These are phyloP conservation scores for Trichoderma cornu-damae DNA, from an alignment of 2,329 filamentous ascomycete genomes.

Conservation along the genomic window DNA sequence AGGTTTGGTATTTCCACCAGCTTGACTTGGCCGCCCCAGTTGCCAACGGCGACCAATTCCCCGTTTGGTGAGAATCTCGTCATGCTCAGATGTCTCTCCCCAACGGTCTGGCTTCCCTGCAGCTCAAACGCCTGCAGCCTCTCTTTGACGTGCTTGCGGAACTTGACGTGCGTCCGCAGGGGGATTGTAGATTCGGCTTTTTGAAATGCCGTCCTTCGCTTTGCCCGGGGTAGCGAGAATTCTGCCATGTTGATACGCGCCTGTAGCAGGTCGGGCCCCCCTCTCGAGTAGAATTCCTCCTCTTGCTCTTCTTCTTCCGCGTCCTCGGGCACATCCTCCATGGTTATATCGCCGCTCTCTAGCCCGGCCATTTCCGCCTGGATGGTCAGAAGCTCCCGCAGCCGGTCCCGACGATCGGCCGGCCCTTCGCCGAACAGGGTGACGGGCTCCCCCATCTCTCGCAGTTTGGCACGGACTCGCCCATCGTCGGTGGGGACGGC, in stretches of 20 bases:
- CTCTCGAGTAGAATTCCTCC: conserved; percentile 93
- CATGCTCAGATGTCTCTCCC: conserved; percentile 86
- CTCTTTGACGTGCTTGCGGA: conserved; percentile 84
- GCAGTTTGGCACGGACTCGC: conserved; percentile 71
- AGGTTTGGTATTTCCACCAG: conserved; percentile 79
- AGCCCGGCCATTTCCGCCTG: conserved; percentile 59
- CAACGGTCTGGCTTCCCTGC: conserved; percentile 87
- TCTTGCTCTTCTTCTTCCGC: conserved; percentile 68
- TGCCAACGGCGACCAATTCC: conserved; percentile 78
- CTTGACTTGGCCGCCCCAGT: conserved; percentile 87
- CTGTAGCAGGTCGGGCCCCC: conserved; percentile 65
- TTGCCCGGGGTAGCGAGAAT: conserved; percentile 79
- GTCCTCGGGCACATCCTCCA: conserved; percentile 55
- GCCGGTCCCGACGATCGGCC: conserved; percentile 75
- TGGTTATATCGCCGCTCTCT: conserved; percentile 54
- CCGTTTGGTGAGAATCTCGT: conserved; percentile 85
- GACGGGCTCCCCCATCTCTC: conserved; percentile 86
- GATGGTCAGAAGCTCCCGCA: conserved; percentile 74
- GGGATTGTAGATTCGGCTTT: conserved; percentile 77
- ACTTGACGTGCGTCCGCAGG: conserved; percentile 84
- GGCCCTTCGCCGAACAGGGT: conserved; percentile 91
- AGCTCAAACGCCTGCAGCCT: conserved; percentile 77
- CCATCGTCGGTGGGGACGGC: conserved; percentile 92
- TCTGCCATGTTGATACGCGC: conserved; percentile 74
- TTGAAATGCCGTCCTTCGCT: conserved; percentile 69